Percentiles rank a stretch among this genome's conserved stretches.
Evolutionary conservation across 1,284 basidiomycete species (phyloP).

Genomic region (Irpex sp.): DNA sequence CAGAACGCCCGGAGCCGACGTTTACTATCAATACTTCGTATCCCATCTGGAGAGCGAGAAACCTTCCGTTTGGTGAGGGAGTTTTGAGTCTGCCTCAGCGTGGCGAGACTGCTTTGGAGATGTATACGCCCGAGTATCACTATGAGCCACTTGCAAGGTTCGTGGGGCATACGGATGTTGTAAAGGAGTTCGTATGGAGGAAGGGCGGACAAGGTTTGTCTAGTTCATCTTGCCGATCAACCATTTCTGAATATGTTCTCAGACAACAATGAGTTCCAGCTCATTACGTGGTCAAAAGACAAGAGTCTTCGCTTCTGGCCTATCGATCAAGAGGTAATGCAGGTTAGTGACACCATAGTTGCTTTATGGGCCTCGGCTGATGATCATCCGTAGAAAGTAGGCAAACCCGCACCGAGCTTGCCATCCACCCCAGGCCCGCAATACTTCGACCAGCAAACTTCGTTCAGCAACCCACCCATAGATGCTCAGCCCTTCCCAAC

Average conservation of each 20-base stretch:
- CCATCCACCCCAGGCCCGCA: slow-evolving; percentile 3
- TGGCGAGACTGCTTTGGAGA: slow-evolving; percentile 80
- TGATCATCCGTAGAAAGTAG: slow-evolving; percentile 18
- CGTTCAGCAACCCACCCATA: slow-evolving; percentile 30
- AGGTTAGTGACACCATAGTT: slow-evolving; percentile 36
- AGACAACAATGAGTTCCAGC: slow-evolving; percentile 79
- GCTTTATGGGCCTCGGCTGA: not conserved
- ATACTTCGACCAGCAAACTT: slow-evolving; percentile 22
- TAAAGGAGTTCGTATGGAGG: slow-evolving; percentile 98
- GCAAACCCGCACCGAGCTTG: slow-evolving; percentile 16
- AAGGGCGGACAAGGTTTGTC: slow-evolving; percentile 51
- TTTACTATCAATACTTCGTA: slow-evolving; percentile 73
- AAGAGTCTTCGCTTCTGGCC: slow-evolving; percentile 93
- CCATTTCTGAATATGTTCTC: slow-evolving; percentile 7
- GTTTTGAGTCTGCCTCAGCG: slow-evolving; percentile 89
- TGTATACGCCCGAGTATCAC: slow-evolving; percentile 64
- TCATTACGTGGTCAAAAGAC: slow-evolving; percentile 98
- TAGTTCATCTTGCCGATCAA: slow-evolving; percentile 19
- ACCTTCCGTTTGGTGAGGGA: slow-evolving; percentile 91
- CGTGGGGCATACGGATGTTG: slow-evolving; percentile 88
- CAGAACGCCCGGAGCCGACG: slow-evolving; percentile 36
- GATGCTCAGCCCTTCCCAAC: slow-evolving; percentile 29
- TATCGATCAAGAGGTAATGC: slow-evolving; percentile 66
- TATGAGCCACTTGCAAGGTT: slow-evolving; percentile 70
- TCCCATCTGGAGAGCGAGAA: slow-evolving; percentile 92